Conservation (phyloP, 805 yeast species). For the Zygosaccharomyces kombuchaensis region DNA sequence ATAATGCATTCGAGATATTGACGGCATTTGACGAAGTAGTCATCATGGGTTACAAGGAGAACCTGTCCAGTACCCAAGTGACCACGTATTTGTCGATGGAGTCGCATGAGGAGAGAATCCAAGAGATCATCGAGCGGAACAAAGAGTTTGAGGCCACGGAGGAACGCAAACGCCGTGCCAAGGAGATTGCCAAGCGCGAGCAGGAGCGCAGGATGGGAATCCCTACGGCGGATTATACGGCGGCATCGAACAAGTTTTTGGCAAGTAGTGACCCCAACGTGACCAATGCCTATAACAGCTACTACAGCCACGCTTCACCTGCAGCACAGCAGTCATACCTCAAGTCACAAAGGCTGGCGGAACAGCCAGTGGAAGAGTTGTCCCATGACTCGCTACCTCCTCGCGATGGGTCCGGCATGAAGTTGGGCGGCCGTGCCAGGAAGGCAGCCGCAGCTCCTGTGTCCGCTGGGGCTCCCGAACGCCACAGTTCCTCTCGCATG, state of each 20-base stretch:
- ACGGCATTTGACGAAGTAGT: constrained; percentile 93
- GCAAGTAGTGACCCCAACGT: constrained; percentile 33
- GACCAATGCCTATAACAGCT: constrained; percentile 38
- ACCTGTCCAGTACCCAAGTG: constrained; percentile 74
- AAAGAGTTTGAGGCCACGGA: constrained; percentile 96
- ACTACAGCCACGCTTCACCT: constrained; percentile 36
- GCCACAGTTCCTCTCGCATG: constrained; percentile 13
- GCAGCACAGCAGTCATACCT: constrained; percentile 37
- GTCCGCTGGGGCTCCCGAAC: constrained; percentile 4
- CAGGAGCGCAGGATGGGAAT: constrained; percentile 37
- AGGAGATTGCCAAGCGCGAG: constrained; percentile 79
- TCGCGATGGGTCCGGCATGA: constrained; percentile 28
- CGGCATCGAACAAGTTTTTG: constrained; percentile 23
- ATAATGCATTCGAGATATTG: constrained; percentile 80
- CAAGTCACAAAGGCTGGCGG: constrained; percentile 14
- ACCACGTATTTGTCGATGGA: constrained; percentile 93
- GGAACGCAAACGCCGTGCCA: constrained; percentile 93
- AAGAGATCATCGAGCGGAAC: constrained; percentile 94
- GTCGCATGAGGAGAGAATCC: constrained; percentile 97
- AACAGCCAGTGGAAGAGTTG: constrained; percentile 9
- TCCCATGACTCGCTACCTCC: constrained; percentile 4
- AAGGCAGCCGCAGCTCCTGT: constrained; percentile 19
- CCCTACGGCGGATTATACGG: constrained; percentile 29
- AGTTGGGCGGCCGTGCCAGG: constrained; percentile 21
- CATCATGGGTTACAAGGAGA: constrained; percentile 84